Conservation (phyloP, 441 rosid species). For the Daphne laureola region DNA sequence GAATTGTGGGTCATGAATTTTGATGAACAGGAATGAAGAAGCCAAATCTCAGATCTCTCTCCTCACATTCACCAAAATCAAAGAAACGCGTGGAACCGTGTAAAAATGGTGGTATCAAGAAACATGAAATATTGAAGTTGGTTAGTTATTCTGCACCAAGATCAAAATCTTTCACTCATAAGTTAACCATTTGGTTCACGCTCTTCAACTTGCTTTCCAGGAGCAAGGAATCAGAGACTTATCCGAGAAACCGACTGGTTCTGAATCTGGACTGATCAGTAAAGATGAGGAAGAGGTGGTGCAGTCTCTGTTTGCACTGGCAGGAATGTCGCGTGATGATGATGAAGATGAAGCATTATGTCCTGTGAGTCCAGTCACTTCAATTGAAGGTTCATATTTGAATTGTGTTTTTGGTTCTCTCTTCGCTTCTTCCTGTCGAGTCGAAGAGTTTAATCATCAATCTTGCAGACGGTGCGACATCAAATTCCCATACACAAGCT, state of each 20-base stretch:
- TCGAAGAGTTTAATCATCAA: conserved; percentile 7
- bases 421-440: neutral
- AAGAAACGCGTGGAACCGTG: conserved; percentile 42
- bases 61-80: conserved; percentile 43
- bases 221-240: conserved; percentile 31
- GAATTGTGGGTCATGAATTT: conserved; percentile 18
- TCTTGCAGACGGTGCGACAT: conserved; percentile 28
- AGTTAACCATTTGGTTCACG: conserved; percentile 15
- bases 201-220: conserved; percentile 25
- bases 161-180: conserved; percentile 15
- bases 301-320: conserved; percentile 75
- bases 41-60: conserved; percentile 47
- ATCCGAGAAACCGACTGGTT: conserved; percentile 23
- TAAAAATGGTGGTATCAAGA: conserved; percentile 36
- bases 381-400: conserved; percentile 21
- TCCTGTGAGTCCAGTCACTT: conserved; percentile 4
- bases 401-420: neutral
- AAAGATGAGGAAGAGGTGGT: conserved; percentile 96
- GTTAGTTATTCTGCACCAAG: conserved; percentile 34
- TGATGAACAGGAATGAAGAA: conserved; percentile 74
- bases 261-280: conserved; percentile 63
- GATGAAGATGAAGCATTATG: neutral
- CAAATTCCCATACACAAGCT: conserved; percentile 14
- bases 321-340: conserved; percentile 54
- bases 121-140: conserved; percentile 29